Evolutionary conservation across 2,329 filamentous ascomycete species (phyloP).

Genomic region (Chaetomiaceae sp.): DNA sequence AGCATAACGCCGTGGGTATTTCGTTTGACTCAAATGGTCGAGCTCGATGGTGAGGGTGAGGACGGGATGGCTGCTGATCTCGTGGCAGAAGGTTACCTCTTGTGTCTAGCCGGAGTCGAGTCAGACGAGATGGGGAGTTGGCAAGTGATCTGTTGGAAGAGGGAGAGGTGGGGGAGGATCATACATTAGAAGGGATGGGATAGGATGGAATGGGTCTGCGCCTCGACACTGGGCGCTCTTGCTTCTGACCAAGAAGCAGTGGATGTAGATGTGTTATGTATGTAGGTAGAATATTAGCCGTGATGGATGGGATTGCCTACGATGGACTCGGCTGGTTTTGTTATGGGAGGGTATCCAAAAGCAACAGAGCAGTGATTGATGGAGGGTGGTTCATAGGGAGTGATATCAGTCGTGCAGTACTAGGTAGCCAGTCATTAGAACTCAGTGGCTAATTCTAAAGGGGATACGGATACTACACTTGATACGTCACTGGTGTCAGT

Average conservation of each 20-base stretch:
- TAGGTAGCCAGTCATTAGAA: too few relatives aligned
- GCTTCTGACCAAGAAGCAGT: neutral
- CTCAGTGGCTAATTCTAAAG: too few relatives aligned
- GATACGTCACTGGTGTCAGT: too few relatives aligned
- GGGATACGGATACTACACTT: too few relatives aligned
- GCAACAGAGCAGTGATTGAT: neutral
- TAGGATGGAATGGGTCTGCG: neutral
- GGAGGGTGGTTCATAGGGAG: too few relatives aligned
- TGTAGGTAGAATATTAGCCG: constrained; percentile 11
- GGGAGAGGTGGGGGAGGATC: neutral
- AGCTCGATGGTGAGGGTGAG: too few relatives aligned
- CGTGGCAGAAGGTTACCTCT: too few relatives aligned
- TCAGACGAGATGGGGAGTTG: too few relatives aligned
- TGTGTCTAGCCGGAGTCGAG: too few relatives aligned
- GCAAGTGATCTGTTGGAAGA: neutral
- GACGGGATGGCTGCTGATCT: too few relatives aligned
- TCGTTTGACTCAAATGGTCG: too few relatives aligned
- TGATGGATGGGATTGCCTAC: neutral
- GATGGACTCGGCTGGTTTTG: neutral
- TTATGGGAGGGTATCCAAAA: neutral
- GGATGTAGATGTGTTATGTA: constrained; percentile 8
- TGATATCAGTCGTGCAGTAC: too few relatives aligned
- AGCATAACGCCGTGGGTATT: neutral
- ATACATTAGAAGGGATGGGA: constrained; percentile 2
- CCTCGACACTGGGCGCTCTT: neutral